These are phyloP conservation scores for Kurtzmaniella quercitrusa DNA, from an alignment of 1,139 yeast genomes.

Conservation along the genomic window DNA sequence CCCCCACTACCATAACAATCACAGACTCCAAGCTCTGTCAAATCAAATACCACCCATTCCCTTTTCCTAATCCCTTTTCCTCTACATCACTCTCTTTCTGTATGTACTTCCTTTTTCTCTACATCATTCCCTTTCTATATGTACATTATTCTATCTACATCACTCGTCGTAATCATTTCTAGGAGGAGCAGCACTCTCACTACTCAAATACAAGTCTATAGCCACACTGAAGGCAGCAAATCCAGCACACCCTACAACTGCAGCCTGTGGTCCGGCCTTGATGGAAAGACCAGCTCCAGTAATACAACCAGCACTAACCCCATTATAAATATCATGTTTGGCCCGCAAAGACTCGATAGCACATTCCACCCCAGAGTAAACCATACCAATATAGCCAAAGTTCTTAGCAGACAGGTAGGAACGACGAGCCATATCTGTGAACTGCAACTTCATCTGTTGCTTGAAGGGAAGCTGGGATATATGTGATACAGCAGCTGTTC, in stretches of 20 bases:
- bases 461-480: conserved; percentile 83
- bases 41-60: too few species aligned
- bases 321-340: conserved; percentile 88
- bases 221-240: conserved; percentile 97
- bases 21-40: too few species aligned
- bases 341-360: conserved; percentile 82
- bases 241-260: conserved; percentile 90
- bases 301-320: conserved; percentile 88
- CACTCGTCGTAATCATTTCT: conserved; percentile 82
- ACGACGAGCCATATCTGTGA: conserved; percentile 86
- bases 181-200: conserved; percentile 86
- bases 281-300: conserved; percentile 92
- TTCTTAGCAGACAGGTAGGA: conserved; percentile 86
- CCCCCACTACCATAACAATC: too few species aligned
- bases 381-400: conserved; percentile 91
- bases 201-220: conserved; percentile 82
- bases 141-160: not conserved
- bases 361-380: conserved; percentile 94
- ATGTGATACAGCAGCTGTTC: conserved; percentile 47
- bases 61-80: too few species aligned
- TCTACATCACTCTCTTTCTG: not conserved
- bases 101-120: too few species aligned
- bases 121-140: not conserved
- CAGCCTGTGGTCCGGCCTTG: conserved; percentile 92
- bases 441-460: conserved; percentile 90